Conservation (phyloP, 2,329 filamentous ascomycete species). For the Fusarium sp. region DNA sequence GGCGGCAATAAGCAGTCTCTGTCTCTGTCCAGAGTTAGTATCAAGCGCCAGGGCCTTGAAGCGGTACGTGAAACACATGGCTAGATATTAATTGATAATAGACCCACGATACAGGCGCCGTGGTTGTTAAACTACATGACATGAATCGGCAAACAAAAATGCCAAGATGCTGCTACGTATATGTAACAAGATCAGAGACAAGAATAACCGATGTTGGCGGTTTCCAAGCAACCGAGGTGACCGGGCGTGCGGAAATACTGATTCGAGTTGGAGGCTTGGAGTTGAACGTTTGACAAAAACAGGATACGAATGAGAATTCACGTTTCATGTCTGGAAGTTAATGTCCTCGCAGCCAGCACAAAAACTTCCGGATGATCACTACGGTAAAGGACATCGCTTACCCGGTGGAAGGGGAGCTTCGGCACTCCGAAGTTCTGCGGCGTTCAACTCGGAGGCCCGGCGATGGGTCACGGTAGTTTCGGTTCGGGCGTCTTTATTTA, state of each 20-base stretch:
- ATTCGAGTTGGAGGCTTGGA: not conserved
- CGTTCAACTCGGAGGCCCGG: slow-evolving; percentile 35
- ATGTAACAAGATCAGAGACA: slow-evolving; percentile 9
- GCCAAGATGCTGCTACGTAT: not conserved
- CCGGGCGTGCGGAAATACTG: slow-evolving; percentile 43
- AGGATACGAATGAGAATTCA: slow-evolving; percentile 6
- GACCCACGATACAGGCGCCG: slow-evolving; percentile 15
- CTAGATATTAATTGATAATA: slow-evolving; percentile 37
- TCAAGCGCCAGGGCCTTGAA: slow-evolving; percentile 21
- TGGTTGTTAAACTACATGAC: not conserved
- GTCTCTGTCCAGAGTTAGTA: not conserved
- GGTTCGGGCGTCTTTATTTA: slow-evolving; percentile 17
- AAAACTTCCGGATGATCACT: slow-evolving; percentile 7
- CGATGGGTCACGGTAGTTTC: slow-evolving; percentile 38
- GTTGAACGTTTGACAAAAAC: slow-evolving; percentile 1
- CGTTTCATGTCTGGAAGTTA: slow-evolving; percentile 18
- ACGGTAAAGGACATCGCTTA: slow-evolving; percentile 8
- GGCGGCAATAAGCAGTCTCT: slow-evolving; percentile 2
- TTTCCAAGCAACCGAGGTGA: slow-evolving; percentile 33
- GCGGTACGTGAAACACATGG: slow-evolving; percentile 25
- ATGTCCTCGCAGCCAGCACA: not conserved
- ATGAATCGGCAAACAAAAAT: slow-evolving; percentile 23
- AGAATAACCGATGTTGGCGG: slow-evolving; percentile 30
- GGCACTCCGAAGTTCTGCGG: slow-evolving; percentile 40
- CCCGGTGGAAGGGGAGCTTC: slow-evolving; percentile 43